Evolutionary conservation across 495 filamentous ascomycete species (phyloP).

Genomic region (Aeminium ludgeri): DNA sequence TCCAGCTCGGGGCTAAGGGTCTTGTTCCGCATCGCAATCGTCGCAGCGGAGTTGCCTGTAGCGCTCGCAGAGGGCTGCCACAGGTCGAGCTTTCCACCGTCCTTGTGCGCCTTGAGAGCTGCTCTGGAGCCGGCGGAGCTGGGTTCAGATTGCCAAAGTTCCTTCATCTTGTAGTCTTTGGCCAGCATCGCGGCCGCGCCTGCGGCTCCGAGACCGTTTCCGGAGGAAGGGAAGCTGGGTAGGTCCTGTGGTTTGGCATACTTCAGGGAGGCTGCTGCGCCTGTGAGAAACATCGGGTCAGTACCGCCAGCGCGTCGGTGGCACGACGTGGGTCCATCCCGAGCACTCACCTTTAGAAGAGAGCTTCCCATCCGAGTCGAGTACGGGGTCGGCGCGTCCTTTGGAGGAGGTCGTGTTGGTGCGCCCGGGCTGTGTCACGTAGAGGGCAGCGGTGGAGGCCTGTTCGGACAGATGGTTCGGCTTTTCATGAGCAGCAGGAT

Average conservation of each 20-base stretch:
- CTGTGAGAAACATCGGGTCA: slow-evolving; percentile 16
- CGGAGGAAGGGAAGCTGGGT: slow-evolving; percentile 47
- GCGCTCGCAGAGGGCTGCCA: slow-evolving; percentile 31
- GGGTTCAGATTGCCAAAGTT: slow-evolving; percentile 35
- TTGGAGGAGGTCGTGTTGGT: slow-evolving; percentile 21
- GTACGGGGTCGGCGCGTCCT: slow-evolving; percentile 14
- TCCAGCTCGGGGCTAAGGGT: slow-evolving; percentile 27
- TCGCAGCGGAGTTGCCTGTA: slow-evolving; percentile 43
- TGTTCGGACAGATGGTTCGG: slow-evolving; percentile 20
- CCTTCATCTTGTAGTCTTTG: slow-evolving; percentile 46
- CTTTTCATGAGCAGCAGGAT: slow-evolving; percentile 25
- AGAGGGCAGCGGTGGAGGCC: slow-evolving; percentile 29
- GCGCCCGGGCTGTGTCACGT: slow-evolving; percentile 24
- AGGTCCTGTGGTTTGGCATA: slow-evolving; percentile 52
- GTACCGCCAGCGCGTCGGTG: neutral
- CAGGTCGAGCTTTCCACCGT: slow-evolving; percentile 36
- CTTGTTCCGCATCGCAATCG: slow-evolving; percentile 34
- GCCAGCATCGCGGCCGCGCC: slow-evolving; percentile 51
- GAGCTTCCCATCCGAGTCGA: slow-evolving; percentile 33
- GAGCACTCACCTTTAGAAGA: slow-evolving; percentile 34
- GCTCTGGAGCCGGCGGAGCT: slow-evolving; percentile 54
- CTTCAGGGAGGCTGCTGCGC: slow-evolving; percentile 45
- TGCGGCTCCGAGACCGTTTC: slow-evolving; percentile 38
- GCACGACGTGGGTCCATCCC: neutral
- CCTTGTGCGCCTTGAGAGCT: slow-evolving; percentile 49